A percentile compares a stretch with the other conserved stretches of the same genome.
phyloP scores from a whole-genome alignment of 768 basidiomycete genomes.

The Tulasnella sp. region DNA sequence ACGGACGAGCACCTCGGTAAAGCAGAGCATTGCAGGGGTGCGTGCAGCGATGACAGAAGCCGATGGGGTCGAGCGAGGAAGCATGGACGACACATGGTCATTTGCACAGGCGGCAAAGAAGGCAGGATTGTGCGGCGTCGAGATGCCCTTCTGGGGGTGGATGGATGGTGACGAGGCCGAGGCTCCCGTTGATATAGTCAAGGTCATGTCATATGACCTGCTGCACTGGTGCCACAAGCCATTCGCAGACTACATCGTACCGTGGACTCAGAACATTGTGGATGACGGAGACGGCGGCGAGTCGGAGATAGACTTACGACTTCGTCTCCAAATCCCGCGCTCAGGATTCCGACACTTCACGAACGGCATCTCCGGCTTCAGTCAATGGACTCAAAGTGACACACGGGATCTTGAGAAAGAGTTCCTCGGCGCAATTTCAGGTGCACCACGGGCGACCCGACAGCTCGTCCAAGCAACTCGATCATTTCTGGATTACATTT shows the following conservation, averaged over 20 bases:
- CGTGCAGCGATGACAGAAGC: not conserved
- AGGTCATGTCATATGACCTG: not conserved
- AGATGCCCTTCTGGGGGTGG: not conserved
- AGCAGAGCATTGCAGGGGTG: not conserved
- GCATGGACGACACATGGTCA: conserved; percentile 42
- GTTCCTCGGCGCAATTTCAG: not conserved
- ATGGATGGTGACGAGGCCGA: not conserved
- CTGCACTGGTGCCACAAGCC: not conserved
- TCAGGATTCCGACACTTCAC: not conserved
- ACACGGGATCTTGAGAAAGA: not conserved
- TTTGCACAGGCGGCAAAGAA: conserved; percentile 8
- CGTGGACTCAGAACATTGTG: not conserved
- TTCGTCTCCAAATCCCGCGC: not conserved
- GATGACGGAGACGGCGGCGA: not conserved
- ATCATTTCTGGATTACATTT: conserved; percentile 10
- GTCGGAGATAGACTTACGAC: conserved; percentile 9
- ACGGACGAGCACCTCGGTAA: not conserved
- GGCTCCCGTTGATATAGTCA: not conserved
- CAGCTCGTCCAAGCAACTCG: not conserved
- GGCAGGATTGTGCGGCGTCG: not conserved
- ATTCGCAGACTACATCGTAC: not conserved
- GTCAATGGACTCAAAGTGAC: not conserved
- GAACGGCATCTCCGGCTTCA: not conserved
- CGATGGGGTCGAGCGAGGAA: conserved; percentile 1
- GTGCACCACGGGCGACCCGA: not conserved